Evolutionary conservation across 352 stramenopile species (phyloP).

Genomic region (Phytophthora tubulina): DNA sequence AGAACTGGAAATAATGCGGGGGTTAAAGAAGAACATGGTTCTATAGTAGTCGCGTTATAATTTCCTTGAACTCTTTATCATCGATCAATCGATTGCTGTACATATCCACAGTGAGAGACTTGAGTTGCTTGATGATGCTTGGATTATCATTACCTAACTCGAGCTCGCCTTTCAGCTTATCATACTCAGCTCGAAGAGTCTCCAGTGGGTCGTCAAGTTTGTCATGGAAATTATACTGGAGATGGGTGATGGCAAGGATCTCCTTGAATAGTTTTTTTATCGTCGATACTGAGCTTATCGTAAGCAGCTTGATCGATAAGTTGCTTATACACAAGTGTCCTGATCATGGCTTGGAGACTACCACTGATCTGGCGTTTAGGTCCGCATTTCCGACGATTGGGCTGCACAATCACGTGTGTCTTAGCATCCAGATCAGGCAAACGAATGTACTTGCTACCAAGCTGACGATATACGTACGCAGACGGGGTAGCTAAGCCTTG

Average conservation of each 20-base stretch:
- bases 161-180: slow-evolving; percentile 19
- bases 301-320: slow-evolving; percentile 20
- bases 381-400: slow-evolving; percentile 12
- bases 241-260: slow-evolving; percentile 15
- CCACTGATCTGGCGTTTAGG: slow-evolving; percentile 17
- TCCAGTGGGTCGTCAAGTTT: slow-evolving; percentile 7
- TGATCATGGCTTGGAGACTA: slow-evolving; percentile 22
- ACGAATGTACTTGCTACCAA: slow-evolving; percentile 5
- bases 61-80: too few relatives aligned
- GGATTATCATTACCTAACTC: slow-evolving; percentile 1
- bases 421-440: slow-evolving; percentile 20
- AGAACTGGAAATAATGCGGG: too few relatives aligned
- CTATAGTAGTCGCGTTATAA: too few relatives aligned
- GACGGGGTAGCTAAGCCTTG: too few relatives aligned
- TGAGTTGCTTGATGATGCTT: neutral
- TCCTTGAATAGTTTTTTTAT: slow-evolving; percentile 26
- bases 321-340: slow-evolving; percentile 15
- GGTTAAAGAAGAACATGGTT: too few relatives aligned
- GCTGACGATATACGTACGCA: too few relatives aligned
- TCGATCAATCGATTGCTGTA: too few relatives aligned
- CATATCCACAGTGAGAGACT: too few relatives aligned
- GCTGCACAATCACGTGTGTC: slow-evolving; percentile 17
- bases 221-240: slow-evolving; percentile 17
- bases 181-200: slow-evolving; percentile 8
- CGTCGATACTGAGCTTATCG: slow-evolving; percentile 27